phyloP scores from a whole-genome alignment of 495 filamentous ascomycete species.

The Trichoderma virens region DNA sequence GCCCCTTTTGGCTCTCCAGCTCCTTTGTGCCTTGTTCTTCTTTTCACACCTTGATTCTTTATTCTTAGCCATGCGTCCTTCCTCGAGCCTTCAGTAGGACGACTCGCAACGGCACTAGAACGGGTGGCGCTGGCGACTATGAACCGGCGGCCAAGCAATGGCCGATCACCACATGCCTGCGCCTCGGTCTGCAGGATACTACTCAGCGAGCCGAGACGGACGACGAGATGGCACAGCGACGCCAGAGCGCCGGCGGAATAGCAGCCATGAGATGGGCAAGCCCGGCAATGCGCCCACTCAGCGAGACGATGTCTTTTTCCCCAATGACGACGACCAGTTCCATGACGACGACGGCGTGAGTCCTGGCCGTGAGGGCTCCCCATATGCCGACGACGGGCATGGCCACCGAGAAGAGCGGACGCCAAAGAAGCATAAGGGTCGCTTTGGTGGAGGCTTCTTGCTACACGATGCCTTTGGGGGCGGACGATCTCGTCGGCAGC shows the following conservation, averaged over 20 bases:
- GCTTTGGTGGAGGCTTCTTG: conserved; percentile 38
- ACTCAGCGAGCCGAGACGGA: conserved; percentile 18
- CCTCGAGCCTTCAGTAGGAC: not conserved
- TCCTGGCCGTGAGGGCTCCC: conserved; percentile 16
- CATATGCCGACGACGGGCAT: conserved; percentile 19
- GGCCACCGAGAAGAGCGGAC: conserved; percentile 15
- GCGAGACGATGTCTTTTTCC: conserved; percentile 15
- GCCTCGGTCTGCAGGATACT: conserved; percentile 17
- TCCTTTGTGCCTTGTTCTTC: not conserved
- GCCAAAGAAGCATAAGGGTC: conserved; percentile 30
- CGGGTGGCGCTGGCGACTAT: not conserved
- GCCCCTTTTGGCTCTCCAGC: not conserved
- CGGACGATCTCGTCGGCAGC: conserved; percentile 2
- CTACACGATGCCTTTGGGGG: conserved; percentile 26
- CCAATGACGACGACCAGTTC: conserved; percentile 16
- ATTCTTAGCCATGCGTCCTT: not conserved
- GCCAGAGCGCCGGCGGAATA: conserved; percentile 12
- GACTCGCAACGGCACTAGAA: not conserved
- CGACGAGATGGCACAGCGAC: conserved; percentile 1
- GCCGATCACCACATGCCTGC: conserved; percentile 9
- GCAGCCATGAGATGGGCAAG: conserved; percentile 26
- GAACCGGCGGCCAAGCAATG: conserved; percentile 6
- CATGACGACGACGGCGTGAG: conserved; percentile 16
- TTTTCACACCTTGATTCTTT: not conserved
- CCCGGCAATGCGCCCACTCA: conserved; percentile 18